phyloP scores from a whole-genome alignment of 805 yeast species.

The Saturnispora silvae region DNA sequence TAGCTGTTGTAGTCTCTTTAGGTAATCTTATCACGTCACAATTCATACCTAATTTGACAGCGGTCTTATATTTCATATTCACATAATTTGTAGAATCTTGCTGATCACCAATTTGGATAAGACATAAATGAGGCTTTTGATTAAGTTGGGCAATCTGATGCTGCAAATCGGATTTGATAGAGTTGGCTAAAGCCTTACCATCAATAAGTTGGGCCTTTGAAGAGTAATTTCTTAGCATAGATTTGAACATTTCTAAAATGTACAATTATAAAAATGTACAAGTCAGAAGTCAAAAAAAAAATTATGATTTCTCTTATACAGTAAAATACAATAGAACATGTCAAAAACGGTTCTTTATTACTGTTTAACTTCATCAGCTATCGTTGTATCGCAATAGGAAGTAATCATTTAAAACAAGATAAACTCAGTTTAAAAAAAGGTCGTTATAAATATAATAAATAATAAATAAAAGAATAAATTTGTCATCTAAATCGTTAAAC shows the following conservation, averaged over 20 bases:
- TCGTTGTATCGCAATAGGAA: no score
- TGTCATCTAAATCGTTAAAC: not conserved
- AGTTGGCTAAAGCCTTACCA: constrained; percentile 4
- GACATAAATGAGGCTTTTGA: constrained; percentile 56
- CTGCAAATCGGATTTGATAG: constrained; percentile 2
- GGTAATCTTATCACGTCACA: constrained; percentile 54
- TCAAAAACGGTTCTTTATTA: no score
- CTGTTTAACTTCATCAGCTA: no score
- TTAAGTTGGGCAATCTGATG: constrained; percentile 13
- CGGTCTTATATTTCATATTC: constrained; percentile 70
- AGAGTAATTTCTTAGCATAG: no score
- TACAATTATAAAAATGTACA: no score
- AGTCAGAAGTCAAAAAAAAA: no score
- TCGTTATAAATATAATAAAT: not conserved
- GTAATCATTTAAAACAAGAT: no score
- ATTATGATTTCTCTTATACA: no score
- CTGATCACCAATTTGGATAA: constrained; percentile 68
- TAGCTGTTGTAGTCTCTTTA: constrained; percentile 34
- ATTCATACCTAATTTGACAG: constrained; percentile 54
- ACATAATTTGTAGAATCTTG: constrained; percentile 78
- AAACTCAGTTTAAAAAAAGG: constrained; percentile 1
- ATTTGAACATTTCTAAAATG: no score
- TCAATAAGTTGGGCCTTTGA: constrained; percentile 3
- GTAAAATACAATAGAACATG: no score
- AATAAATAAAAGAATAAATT: no score